These are phyloP conservation scores for Phytopythium helicoides DNA, from an alignment of 352 stramenopile genomes.

Conservation along the genomic window DNA sequence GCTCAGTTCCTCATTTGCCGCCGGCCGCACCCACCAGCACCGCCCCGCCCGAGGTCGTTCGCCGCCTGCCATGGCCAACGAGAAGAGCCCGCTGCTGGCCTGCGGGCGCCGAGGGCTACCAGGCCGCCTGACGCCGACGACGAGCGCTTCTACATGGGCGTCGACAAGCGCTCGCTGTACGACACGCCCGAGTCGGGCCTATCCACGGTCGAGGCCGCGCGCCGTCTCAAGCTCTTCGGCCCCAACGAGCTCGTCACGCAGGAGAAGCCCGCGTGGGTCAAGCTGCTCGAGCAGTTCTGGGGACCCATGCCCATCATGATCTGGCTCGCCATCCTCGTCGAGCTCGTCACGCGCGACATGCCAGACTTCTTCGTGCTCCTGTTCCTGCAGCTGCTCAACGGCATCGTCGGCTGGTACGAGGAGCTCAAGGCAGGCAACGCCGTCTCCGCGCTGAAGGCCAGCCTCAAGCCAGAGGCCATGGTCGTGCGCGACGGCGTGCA, in stretches of 20 bases:
- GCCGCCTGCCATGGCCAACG: constrained; percentile 19
- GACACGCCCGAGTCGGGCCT: constrained; percentile 72
- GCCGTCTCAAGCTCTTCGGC: constrained; percentile 82
- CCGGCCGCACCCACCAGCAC: no score
- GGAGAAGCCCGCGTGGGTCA: constrained; percentile 50
- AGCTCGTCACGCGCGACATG: constrained; percentile 52
- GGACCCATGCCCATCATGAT: constrained; percentile 92
- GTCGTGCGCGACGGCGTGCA: constrained; percentile 89
- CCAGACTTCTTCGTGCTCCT: constrained; percentile 69
- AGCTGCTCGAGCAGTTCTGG: constrained; percentile 65
- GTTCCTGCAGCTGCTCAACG: constrained; percentile 70
- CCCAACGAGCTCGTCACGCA: constrained; percentile 79
- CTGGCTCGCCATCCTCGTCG: constrained; percentile 87
- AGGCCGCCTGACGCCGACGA: constrained; percentile 27
- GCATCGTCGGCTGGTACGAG: constrained; percentile 72
- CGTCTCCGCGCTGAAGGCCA: constrained; percentile 83
- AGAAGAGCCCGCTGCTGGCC: constrained; percentile 52
- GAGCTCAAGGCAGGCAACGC: constrained; percentile 83
- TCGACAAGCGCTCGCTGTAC: constrained; percentile 74
- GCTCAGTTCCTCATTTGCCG: no score
- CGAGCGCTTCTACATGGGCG: constrained; percentile 76
- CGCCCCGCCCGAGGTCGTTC: no score
- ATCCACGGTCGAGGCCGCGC: constrained; percentile 72
- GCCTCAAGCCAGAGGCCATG: constrained; percentile 80
- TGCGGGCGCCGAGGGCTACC: constrained; percentile 4